These are phyloP conservation scores for Scolecobasidium constrictum DNA, from an alignment of 2,329 filamentous ascomycete species.

Conservation along the genomic window DNA sequence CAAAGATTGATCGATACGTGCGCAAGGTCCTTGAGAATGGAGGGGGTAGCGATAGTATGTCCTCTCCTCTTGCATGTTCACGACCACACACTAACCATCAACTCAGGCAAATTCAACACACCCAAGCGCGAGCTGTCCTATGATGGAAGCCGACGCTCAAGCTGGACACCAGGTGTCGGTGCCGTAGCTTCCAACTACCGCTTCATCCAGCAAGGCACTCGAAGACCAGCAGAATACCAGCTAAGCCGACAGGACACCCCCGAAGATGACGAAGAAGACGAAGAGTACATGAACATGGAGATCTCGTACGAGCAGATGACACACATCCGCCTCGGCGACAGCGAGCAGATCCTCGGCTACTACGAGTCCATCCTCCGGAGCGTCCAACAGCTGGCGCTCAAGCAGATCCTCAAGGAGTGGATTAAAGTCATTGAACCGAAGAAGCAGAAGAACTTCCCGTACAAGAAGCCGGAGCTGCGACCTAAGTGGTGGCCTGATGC, in stretches of 20 bases:
- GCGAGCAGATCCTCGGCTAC: conserved; percentile 45
- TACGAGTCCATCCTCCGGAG: conserved; percentile 52
- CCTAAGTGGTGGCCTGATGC: conserved; percentile 27
- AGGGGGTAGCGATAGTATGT: no score
- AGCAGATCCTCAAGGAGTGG: conserved; percentile 64
- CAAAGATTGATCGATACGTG: neutral
- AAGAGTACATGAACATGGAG: neutral
- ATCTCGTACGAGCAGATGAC: neutral
- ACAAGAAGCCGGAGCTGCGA: conserved; percentile 40
- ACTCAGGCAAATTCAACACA: neutral
- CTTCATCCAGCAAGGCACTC: neutral
- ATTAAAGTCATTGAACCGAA: conserved; percentile 66
- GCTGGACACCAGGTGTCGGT: neutral
- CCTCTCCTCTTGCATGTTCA: no score
- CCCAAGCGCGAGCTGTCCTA: neutral
- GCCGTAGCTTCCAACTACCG: neutral
- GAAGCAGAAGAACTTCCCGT: conserved; percentile 66
- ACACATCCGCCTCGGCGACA: conserved; percentile 37
- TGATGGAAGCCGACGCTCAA: neutral
- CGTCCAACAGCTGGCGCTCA: conserved; percentile 61
- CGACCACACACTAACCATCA: no score
- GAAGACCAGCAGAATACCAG: neutral
- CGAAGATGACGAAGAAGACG: conserved; percentile 12
- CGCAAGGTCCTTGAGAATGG: no score
- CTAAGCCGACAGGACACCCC: neutral